Evolutionary conservation across 495 filamentous ascomycete species (phyloP), one percentile per base, ranked within the genome.

Genomic region (Venustampulla echinocandica): DNA sequence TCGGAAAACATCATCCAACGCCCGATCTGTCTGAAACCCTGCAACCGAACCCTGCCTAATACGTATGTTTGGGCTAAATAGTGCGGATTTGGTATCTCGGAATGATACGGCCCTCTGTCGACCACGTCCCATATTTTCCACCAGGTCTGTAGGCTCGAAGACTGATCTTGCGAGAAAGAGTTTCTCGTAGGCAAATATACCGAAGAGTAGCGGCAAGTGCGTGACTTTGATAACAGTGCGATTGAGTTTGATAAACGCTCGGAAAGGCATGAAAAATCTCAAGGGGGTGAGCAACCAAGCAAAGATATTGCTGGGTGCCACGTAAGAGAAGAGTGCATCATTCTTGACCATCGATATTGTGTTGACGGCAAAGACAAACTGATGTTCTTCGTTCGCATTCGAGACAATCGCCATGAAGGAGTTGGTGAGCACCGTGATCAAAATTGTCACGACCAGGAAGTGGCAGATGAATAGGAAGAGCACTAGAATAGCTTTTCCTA

Each of bases 291-390:
- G 65, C 2, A 87, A 50, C 90, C 88, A 97, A 24, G 84, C 87
- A 43, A 95, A 69, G 27, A 95, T 80, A 56, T 96, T 96, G 11
- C 81, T 80, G 0, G 90, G 90, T 1, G 87, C 85, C 46, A 94
- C 73, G 56, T 96, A 95, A 11, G 87, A 90, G 67, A 95, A 96
- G 0, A 95, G 69, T 0, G 86, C 84, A 59, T 96, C 89, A 17
- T 87, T 93, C 59, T 97, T 96, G 42, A 95, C 90, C 84, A 96
- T 86, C 3, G 88, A 92, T 28, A 95, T 89, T 4, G 87, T 88
- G 53, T 95, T 95, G 61, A 95, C 84, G 4, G 90, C 87, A 60
- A 96, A 93, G 3, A 94, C 66, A 56, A 95, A 95, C 67, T 93
- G 87, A 61, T 95, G 87, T 63, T 95, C 89, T 58, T 95, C 80